Base-by-base conservation (phyloP, 129 eudicot species). In the Artemisia tridentata region DNA sequence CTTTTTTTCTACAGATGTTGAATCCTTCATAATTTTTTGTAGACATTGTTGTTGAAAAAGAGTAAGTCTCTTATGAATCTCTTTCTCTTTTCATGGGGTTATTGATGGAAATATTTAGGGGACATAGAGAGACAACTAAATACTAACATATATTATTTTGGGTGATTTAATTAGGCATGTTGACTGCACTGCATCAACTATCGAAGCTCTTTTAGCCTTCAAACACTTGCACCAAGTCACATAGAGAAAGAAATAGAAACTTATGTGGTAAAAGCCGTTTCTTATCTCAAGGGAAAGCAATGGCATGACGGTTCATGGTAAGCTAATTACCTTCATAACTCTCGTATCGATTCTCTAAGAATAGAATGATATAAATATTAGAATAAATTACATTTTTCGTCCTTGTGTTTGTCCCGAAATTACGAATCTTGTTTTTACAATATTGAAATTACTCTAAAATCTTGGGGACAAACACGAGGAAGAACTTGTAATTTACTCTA, bases 201-300 rank as follows among this genome's bases (percentile, higher is more conserved):
- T 88, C 68, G 84, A 88, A 45, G 95, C 86, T 23, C 81, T 88
- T 5, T 65, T 83, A 13, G 43, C 75, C 73, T 88, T 88, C 72
- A 83, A 72, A 12, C 65, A 52, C 11, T 19, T 80, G 62, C 66
- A 85, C 69, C 91, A 8, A 74, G 72, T 3, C 84, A 88, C 49
- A 63, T 86, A 11, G 77, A 69, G 73, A 88, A 83, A 80, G 91
- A 88, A 34, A 80, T 88, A 34, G 84, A 88, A 72, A 60, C 11
- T 63, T 69, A 76, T 14, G 72, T 88, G 13, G 46, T 75, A 12
- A 85, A 75, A 56, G 88, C 86, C 14, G 69, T 72, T 55, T 0
- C 34, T 34, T 79, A 47, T 67, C 15, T 79, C 38, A 74, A 79
- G 58, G 74, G 49, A 72, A 79, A 43, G 11, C 82, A 79, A 79